Percentiles rank a stretch among this genome's conserved stretches.
Evolutionary conservation across 2,329 filamentous ascomycete genomes (phyloP).

Genomic region (Phaeosphaeriaceae sp.): DNA sequence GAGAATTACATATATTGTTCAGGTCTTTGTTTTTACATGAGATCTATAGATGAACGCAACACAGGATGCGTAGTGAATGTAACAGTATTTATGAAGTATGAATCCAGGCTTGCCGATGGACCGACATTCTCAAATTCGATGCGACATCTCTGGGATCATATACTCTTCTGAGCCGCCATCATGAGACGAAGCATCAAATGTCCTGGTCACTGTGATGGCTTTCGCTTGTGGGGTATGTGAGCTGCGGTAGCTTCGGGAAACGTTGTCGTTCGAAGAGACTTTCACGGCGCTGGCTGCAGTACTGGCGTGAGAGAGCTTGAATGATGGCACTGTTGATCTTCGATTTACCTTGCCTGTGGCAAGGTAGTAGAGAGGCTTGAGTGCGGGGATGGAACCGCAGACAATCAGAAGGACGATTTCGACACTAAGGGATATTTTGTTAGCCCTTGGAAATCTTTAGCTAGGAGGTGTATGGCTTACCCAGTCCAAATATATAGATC

Average conservation of each 20-base stretch:
- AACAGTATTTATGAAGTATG: neutral
- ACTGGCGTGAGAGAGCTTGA: neutral
- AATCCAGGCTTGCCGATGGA: neutral
- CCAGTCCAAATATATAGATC: neutral
- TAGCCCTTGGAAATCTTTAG: neutral
- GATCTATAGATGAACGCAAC: neutral
- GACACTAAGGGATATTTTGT: neutral
- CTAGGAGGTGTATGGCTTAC: neutral
- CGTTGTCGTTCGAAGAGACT: neutral
- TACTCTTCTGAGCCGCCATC: neutral
- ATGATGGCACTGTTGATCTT: neutral
- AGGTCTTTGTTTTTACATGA: neutral
- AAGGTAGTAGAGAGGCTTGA: neutral
- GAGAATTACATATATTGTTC: neutral
- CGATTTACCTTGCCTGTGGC: neutral
- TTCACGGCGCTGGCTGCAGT: neutral
- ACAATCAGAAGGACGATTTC: neutral
- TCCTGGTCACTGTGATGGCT: neutral
- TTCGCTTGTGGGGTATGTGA: neutral
- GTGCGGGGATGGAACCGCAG: neutral
- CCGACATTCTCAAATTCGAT: neutral
- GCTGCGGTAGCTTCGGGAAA: neutral
- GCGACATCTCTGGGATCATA: neutral
- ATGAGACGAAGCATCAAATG: neutral
- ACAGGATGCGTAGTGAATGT: neutral